Evolutionary conservation across 169 alveolate genomes (phyloP).

Genomic region (Ichthyophthirius multifiliis): DNA sequence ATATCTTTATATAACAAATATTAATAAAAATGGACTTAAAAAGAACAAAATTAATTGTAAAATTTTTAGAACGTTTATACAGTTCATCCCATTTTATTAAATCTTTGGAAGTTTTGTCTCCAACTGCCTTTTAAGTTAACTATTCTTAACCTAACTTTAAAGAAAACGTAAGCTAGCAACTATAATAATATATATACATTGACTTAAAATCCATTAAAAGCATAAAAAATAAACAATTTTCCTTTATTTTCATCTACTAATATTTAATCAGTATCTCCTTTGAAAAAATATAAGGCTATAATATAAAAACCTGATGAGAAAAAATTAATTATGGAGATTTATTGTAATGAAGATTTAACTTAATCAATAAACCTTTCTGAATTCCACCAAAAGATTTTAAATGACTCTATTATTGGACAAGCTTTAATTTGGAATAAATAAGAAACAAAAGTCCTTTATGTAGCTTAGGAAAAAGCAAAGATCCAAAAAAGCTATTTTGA

Average conservation of each 20-base stretch:
- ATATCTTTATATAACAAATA: too few relatives aligned
- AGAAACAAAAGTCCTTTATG: slow-evolving; percentile 17
- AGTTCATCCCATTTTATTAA: not conserved
- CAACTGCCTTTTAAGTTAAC: not conserved
- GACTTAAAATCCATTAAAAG: not conserved
- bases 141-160: not conserved
- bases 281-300: not conserved
- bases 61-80: not conserved
- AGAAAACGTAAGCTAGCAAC: not conserved
- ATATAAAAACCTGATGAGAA: slow-evolving; percentile 1
- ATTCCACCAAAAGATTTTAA: slow-evolving; percentile 18
- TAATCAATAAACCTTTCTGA: not conserved
- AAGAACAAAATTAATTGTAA: not conserved
- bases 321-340: slow-evolving; percentile 22
- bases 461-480: not conserved
- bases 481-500: not conserved
- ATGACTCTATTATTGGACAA: slow-evolving; percentile 24
- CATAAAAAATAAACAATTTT: not conserved
- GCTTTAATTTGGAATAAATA: slow-evolving; percentile 26
- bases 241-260: not conserved
- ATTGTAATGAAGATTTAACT: slow-evolving; percentile 4
- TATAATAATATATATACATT: not conserved
- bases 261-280: not conserved
- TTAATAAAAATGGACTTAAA: not conserved
- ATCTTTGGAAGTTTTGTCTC: not conserved